Percentiles rank a stretch among this genome's conserved stretches.
These are phyloP conservation scores for Hevea brasiliensis DNA, from an alignment of 345 rosid species.

Conservation along the genomic window DNA sequence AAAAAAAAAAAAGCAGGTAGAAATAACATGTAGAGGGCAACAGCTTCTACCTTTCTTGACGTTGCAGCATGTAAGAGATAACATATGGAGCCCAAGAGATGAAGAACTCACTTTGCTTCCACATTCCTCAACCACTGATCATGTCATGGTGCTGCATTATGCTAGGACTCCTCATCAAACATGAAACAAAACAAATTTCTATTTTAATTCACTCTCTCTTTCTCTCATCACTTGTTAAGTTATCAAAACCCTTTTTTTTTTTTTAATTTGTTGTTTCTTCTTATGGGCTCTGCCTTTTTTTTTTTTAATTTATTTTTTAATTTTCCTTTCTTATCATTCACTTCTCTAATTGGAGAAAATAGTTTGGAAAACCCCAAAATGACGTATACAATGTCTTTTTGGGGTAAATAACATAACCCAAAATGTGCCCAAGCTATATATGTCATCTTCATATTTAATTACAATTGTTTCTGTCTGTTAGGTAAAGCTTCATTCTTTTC, in stretches of 20 bases:
- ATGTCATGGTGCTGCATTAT: slow-evolving; percentile 88
- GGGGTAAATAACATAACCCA: slow-evolving; percentile 31
- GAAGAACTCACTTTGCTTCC: slow-evolving; percentile 53
- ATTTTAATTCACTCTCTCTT: slow-evolving; percentile 11
- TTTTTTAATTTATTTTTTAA: background rate
- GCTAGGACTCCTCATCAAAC: slow-evolving; percentile 47
- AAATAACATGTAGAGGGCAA: slow-evolving; percentile 92
- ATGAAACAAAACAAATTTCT: no score
- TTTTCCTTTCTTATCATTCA: background rate
- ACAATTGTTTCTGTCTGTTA: slow-evolving; percentile 12
- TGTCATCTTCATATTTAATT: slow-evolving; percentile 21
- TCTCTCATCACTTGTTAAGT: slow-evolving; percentile 27
- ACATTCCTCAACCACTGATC: slow-evolving; percentile 58
- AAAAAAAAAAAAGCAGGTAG: slow-evolving; percentile 65
- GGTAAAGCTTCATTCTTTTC: background rate
- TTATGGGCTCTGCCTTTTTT: slow-evolving; percentile 12
- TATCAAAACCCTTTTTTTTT: slow-evolving; percentile 16
- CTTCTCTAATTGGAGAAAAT: slow-evolving; percentile 34
- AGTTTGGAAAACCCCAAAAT: slow-evolving; percentile 29
- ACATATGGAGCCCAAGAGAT: slow-evolving; percentile 70
- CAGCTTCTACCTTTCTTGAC: slow-evolving; percentile 71
- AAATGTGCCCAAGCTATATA: slow-evolving; percentile 22
- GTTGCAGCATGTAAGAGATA: slow-evolving; percentile 90
- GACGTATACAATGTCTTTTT: slow-evolving; percentile 22
- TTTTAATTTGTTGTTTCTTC: slow-evolving; percentile 14